phyloP scores from a whole-genome alignment of 306 rosid species.

The Malus orientalis region DNA sequence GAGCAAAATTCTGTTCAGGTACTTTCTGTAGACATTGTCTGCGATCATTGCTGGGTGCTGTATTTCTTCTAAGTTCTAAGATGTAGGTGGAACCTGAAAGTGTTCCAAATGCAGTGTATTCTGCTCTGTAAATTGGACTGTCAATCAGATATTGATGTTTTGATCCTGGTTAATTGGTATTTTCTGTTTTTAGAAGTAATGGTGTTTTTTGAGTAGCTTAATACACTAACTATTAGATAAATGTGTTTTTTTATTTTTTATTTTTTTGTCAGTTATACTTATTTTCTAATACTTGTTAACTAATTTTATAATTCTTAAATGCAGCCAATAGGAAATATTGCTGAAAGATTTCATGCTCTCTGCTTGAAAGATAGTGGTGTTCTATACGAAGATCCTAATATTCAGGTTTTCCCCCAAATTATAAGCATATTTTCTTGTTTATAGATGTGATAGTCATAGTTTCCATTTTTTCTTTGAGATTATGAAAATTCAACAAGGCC shows the following conservation, averaged over 20 bases:
- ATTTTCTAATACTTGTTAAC: background rate
- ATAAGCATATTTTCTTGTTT: background rate
- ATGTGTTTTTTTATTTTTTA: background rate
- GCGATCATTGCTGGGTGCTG: background rate
- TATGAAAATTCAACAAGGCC: constrained; percentile 8
- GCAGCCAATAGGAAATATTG: constrained; percentile 95
- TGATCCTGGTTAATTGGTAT: background rate
- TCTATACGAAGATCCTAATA: constrained; percentile 91
- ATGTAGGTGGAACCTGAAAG: background rate
- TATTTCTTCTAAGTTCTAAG: constrained; percentile 5
- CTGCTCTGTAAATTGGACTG: background rate
- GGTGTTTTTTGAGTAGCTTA: background rate
- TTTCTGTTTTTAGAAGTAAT: background rate
- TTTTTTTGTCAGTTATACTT: background rate
- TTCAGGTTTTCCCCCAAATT: constrained; percentile 54
- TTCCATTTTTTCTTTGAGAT: background rate
- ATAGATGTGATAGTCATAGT: background rate
- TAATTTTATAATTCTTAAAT: constrained; percentile 17
- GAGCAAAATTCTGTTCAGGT: constrained; percentile 80
- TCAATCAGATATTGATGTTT: background rate
- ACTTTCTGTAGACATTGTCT: background rate
- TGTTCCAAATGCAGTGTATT: background rate
- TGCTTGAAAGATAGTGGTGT: constrained; percentile 98
- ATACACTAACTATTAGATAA: background rate
- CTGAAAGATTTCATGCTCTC: constrained; percentile 87